phyloP scores from a whole-genome alignment of 352 stramenopile genomes.

The Globisporangium rhizosaccharum region DNA sequence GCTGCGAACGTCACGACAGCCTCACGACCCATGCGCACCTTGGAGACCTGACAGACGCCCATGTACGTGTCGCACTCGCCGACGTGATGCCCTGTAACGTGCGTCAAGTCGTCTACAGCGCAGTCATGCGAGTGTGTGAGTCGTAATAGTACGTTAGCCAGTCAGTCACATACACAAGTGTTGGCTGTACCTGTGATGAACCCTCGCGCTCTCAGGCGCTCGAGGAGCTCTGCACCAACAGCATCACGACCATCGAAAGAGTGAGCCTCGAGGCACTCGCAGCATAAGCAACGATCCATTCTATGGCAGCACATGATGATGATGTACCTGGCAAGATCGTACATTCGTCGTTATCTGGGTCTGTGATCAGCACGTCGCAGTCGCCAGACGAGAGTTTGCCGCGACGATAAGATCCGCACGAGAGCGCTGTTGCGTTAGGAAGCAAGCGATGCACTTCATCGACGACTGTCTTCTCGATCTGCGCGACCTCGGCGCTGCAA shows the following conservation, averaged over 20 bases:
- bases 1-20: background rate
- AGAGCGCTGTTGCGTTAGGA: slow-evolving; percentile 53
- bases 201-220: slow-evolving; percentile 46
- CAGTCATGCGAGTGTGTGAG: background rate
- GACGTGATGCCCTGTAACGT: slow-evolving; percentile 46
- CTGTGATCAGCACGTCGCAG: slow-evolving; percentile 77
- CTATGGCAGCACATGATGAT: background rate
- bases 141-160: background rate
- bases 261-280: background rate
- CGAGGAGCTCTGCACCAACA: slow-evolving; percentile 33
- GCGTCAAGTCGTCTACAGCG: slow-evolving; percentile 56
- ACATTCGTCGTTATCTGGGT: slow-evolving; percentile 62
- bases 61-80: slow-evolving; percentile 79
- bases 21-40: slow-evolving; percentile 23
- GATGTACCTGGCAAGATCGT: slow-evolving; percentile 47
- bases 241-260: background rate
- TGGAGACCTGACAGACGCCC: slow-evolving; percentile 67
- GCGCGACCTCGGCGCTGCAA: slow-evolving; percentile 49
- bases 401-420: slow-evolving; percentile 76
- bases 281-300: background rate
- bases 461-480: slow-evolving; percentile 75
- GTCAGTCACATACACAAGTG: background rate
- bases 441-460: slow-evolving; percentile 59
- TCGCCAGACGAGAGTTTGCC: slow-evolving; percentile 66
- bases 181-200: slow-evolving; percentile 54